Evolutionary conservation across 2,329 filamentous ascomycete species (phyloP), one percentile per base, ranked within the genome.

Genomic region (Stemphylium lycopersici): DNA sequence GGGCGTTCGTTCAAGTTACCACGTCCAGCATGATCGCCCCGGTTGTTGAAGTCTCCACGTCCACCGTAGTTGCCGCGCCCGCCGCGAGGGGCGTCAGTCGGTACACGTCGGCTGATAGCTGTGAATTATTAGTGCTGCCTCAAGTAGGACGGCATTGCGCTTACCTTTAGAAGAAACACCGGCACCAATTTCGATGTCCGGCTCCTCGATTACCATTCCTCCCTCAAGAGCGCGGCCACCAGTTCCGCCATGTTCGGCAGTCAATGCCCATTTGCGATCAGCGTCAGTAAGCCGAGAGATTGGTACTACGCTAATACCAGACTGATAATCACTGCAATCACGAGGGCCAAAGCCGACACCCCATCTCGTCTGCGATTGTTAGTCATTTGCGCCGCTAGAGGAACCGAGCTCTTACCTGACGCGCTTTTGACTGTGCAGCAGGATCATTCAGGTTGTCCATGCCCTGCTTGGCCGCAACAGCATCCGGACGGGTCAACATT

Each of bases 141-240:
- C 15, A 6, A 8, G 3, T 33, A n/a, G 12, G 2, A 16, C 2
- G 4, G 3, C 2, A 5, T 12, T 22, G 3, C 20, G 22, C 59
- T 52, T 73, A 81, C 81, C 91, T 81, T 99, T 99, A 38, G 92
- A 97, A 15, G 93, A 97, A 12, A 99, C 96, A 51, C 95, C 95
- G 15, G 93, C 93, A 48, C 95, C 95, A 53, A 99, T 99, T 77
- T 99, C 95, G 67, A 99, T 99, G 71, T 99, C 95, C 3, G 95
- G 95, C 77, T 99, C 95, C 74, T 99, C 95, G 22, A 99, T 90
- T 6, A 93, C 89, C 78, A 99, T 86, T 37, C 93, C 92, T 12
- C 85, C 81, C 70, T 92, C 88, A 56, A 99, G 91, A 2, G 86
- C 79, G 52, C 85, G 84, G 50, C 93, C 95, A 52, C 93, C 95